A percentile compares a stretch with the other conserved stretches of the same genome.
These are phyloP conservation scores for Xanthoconium purpureum DNA, from an alignment of 768 basidiomycete species.

Conservation along the genomic window DNA sequence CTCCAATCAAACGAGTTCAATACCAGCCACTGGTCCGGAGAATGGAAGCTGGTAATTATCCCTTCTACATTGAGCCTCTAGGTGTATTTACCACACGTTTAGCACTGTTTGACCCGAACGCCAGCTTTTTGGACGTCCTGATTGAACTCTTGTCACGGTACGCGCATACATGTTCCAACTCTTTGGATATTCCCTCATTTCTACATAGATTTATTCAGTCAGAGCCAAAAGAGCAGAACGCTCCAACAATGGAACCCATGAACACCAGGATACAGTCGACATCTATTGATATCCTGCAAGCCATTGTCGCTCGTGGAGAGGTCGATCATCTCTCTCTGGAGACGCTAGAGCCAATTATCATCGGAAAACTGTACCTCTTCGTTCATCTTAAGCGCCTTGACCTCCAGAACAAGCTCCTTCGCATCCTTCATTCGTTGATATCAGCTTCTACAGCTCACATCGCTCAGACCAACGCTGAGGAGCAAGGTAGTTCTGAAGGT, in stretches of 20 bases:
- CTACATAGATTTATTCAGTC: constrained; percentile 66
- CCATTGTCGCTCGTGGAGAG: constrained; percentile 79
- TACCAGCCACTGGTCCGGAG: constrained; percentile 61
- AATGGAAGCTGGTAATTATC: constrained; percentile 52
- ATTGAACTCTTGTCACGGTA: constrained; percentile 73
- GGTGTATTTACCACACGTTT: constrained; percentile 6
- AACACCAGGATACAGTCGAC: constrained; percentile 71
- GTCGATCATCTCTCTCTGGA: constrained; percentile 58
- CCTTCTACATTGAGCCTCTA: neutral
- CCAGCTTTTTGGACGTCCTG: constrained; percentile 74
- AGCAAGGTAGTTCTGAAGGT: constrained; percentile 34
- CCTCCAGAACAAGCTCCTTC: constrained; percentile 90
- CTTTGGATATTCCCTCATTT: neutral
- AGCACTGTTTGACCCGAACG: constrained; percentile 46
- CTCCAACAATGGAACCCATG: constrained; percentile 52
- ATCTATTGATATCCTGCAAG: constrained; percentile 78
- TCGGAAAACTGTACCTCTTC: constrained; percentile 71
- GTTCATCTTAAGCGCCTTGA: constrained; percentile 72
- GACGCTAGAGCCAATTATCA: constrained; percentile 64
- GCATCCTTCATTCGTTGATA: constrained; percentile 83
- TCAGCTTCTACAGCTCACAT: constrained; percentile 51
- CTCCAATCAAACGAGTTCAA: constrained; percentile 60
- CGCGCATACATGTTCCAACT: constrained; percentile 40
- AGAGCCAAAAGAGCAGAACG: constrained; percentile 56
- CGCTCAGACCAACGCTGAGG: constrained; percentile 31